These are phyloP conservation scores for Leccinum subatratum DNA, from an alignment of 1,284 basidiomycete genomes.

Conservation along the genomic window DNA sequence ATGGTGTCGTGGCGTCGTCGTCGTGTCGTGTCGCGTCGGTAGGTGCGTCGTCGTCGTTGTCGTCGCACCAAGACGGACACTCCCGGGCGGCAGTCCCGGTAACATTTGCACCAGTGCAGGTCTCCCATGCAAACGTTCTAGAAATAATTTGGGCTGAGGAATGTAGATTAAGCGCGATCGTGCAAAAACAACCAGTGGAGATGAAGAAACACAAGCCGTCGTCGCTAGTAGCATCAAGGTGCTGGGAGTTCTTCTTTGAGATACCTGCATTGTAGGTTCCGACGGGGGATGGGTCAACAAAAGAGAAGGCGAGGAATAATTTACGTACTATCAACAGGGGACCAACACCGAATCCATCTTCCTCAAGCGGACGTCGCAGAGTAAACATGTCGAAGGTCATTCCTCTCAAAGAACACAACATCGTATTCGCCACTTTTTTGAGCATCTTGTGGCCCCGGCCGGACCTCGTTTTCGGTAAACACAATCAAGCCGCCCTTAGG, in stretches of 20 bases:
- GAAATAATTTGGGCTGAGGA: conserved; percentile 54
- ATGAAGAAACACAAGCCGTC: conserved; percentile 51
- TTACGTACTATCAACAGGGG: conserved; percentile 69
- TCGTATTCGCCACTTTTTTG: conserved; percentile 74
- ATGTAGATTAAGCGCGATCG: conserved; percentile 3
- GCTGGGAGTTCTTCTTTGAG: conserved; percentile 82
- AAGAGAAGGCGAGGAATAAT: not conserved
- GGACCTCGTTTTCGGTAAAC: conserved; percentile 72
- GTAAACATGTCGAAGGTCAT: conserved; percentile 89
- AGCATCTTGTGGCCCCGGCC: conserved; percentile 64
- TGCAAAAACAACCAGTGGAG: not conserved
- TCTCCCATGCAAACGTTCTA: conserved; percentile 74
- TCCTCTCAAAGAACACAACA: conserved; percentile 92
- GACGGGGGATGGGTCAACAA: conserved; percentile 3
- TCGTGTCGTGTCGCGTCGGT: too few relatives aligned
- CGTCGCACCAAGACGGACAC: too few relatives aligned
- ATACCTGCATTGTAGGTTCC: conserved; percentile 52
- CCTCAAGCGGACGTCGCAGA: conserved; percentile 45
- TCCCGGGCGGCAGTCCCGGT: conserved; percentile 38
- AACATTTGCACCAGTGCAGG: conserved; percentile 69
- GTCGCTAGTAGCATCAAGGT: conserved; percentile 66
- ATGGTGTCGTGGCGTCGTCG: too few relatives aligned
- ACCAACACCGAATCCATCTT: conserved; percentile 75
- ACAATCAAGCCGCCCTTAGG: conserved; percentile 87
- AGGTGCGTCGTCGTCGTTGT: too few relatives aligned